Conservation (phyloP, 1,284 basidiomycete genomes). For the Ustilago vetiveriae region DNA sequence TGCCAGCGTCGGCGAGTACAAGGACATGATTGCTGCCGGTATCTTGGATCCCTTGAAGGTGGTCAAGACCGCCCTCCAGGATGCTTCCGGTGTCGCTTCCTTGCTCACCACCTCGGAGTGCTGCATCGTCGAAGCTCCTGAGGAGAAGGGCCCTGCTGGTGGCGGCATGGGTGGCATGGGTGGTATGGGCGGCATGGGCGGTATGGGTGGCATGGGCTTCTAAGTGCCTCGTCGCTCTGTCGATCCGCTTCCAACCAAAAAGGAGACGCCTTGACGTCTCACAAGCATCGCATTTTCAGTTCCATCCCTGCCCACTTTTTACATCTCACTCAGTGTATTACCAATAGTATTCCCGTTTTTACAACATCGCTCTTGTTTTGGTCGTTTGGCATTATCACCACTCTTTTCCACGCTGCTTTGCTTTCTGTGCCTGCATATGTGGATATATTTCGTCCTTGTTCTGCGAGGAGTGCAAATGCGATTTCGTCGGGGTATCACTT, state of each 20-base stretch:
- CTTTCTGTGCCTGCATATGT: neutral
- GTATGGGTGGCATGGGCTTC: conserved; percentile 66
- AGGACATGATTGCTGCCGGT: conserved; percentile 91
- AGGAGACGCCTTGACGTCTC: conserved; percentile 3
- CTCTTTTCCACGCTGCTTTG: neutral
- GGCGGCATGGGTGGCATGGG: conserved; percentile 68
- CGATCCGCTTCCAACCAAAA: neutral
- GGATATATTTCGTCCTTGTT: neutral
- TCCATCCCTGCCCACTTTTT: neutral
- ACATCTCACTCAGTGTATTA: conserved; percentile 22
- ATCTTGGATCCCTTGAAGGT: conserved; percentile 76
- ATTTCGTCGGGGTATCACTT: too few species aligned
- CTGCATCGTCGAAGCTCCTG: conserved; percentile 88
- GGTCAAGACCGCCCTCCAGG: conserved; percentile 62
- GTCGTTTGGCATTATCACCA: conserved; percentile 6
- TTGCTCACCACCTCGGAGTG: conserved; percentile 92
- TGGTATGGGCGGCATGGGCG: conserved; percentile 68
- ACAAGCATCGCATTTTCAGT: conserved; percentile 4
- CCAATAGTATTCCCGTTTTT: conserved; percentile 42
- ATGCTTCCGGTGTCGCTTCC: conserved; percentile 75
- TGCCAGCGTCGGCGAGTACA: conserved; percentile 87
- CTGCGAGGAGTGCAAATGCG: too few species aligned
- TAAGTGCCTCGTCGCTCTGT: conserved; percentile 23
- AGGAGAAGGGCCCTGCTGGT: conserved; percentile 77
- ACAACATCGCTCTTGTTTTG: neutral